Base-by-base conservation (phyloP, 2,329 filamentous ascomycete species). In the Hypoxylon sp. region DNA sequence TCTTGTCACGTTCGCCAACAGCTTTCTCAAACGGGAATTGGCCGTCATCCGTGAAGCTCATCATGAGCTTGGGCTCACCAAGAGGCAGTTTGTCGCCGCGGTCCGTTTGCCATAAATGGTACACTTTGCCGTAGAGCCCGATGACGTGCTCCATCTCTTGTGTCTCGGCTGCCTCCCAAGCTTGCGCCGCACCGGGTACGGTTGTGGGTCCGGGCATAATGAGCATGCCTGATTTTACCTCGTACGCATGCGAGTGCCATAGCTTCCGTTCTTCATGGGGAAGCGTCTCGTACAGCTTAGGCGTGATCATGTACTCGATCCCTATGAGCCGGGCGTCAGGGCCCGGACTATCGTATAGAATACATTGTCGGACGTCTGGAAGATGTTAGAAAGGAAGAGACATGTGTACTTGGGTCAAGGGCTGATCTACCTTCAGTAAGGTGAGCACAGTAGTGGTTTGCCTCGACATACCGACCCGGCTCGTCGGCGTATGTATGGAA, bases 31-130 rank as follows among this genome's bases (percentile, higher is more conserved):
- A 83, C 37, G 84, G 83, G 31, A 87, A 76, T 73, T 88, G 85
- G 0, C 81, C 82, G n/a, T 82, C 79, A 1, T 76, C 80, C 2
- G 84, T 86, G 66, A 83, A 85, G 73, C 85, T 87, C 10, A 82
- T 86, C 86, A 88, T 88, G 5, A 88, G 78, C 73, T 84, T 81
- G 8, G 86, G 86, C 70, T 83, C 80, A 0, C 86, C 86, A 2
- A 88, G 72, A 0, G 86, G 86, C 31, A 88, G 67, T 66, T 77
- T 75, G 75, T 95, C 88, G 0, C 92, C 92, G 5, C 87, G 83
- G 80, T 97, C 93, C 14, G 91, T 88, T 84, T 97, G 92, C 94
- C 94, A 97, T 46, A 96, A 84, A 78, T 97, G 93, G 78, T 91
- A 96, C 0, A 91, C 88, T 78, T 97, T 97, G 9, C 94, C 94